Evolutionary conservation across 2,329 filamentous ascomycete genomes (phyloP), one percentile per base, ranked within the genome.

Genomic region (Colletotrichum sp.): DNA sequence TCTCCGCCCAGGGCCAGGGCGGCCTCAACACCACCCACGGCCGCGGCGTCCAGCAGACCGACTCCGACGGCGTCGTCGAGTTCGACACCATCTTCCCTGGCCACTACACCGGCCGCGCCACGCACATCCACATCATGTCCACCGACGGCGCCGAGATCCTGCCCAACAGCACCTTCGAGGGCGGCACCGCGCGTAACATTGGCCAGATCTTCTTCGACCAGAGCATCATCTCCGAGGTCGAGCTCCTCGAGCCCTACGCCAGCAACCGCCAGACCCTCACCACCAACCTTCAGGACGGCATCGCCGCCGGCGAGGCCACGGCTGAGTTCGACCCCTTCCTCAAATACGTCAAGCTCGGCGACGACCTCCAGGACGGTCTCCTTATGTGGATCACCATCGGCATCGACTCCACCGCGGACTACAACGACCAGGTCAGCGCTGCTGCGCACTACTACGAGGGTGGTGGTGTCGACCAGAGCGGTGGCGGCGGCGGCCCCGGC

Each of bases 341-440:
- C 77, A 87, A 92, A 80, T 93, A 92, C 77, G 88, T 90, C 15
- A 85, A 89, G 5, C 85, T 93, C 6, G 91, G 91, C 0, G 88
- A 92, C 34, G 83, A 83, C 44, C 79, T 90, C 12, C 76, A 79
- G 1, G 89, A 92, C 52, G 90, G 90, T 21, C 79, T 92, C 32
- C 85, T 92, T 66, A 89, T 85, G 4, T 92, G 90, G 90, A 88
- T 92, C 69, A 85, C 87, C 4, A 84, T 91, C 64, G 90, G 88
- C 12, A 86, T 92, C 65, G 86, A 90, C 77, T 80, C 81, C 30
- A 77, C 79, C 13, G 75, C 79, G 26, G 39, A 77, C 71, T 63
- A 67, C 60, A 72, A 63, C 63, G 72, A 72, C 63, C 76, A 75
- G 8, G 72, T 74, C 60, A 39, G 49, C n/a, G 65, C 74, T 9